Evolutionary conservation across 2,329 filamentous ascomycete species (phyloP).

Genomic region (Zymoseptoria brevis): DNA sequence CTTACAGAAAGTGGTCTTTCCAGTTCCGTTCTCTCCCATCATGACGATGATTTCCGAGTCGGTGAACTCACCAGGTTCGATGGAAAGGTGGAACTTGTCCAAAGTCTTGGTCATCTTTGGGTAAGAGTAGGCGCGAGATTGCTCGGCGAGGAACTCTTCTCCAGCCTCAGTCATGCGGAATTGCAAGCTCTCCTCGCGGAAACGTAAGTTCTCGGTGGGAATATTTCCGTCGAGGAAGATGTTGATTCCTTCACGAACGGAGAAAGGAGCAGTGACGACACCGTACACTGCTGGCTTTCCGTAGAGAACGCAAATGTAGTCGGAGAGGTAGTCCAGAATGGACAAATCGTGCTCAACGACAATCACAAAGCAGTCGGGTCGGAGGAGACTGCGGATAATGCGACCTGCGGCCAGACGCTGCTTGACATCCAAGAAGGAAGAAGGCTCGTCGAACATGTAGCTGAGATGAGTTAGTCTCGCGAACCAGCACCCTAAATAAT

Average conservation of each 20-base stretch:
- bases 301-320: conserved; percentile 96
- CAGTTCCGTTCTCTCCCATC: conserved; percentile 99
- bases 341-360: conserved; percentile 99
- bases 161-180: conserved; percentile 88
- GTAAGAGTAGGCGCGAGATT: conserved; percentile 76
- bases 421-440: conserved; percentile 98
- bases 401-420: conserved; percentile 88
- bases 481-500: background rate
- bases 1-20: conserved; percentile 98
- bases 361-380: conserved; percentile 89
- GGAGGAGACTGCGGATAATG: conserved; percentile 83
- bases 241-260: conserved; percentile 97
- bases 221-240: conserved; percentile 98
- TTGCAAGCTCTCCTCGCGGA: conserved; percentile 92
- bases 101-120: conserved; percentile 89
- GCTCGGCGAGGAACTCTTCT: conserved; percentile 81
- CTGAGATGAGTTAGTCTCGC: conserved; percentile 26
- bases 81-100: conserved; percentile 73
- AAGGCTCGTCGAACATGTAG: conserved; percentile 99
- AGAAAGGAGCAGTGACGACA: conserved; percentile 91
- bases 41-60: conserved; percentile 98
- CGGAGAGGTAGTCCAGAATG: conserved; percentile 94
- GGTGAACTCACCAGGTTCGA: conserved; percentile 81
- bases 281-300: conserved; percentile 92
- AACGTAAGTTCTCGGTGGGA: conserved; percentile 94